Evolutionary conservation across 495 filamentous ascomycete species (phyloP).

Genomic region (Cudoniella acicularis): DNA sequence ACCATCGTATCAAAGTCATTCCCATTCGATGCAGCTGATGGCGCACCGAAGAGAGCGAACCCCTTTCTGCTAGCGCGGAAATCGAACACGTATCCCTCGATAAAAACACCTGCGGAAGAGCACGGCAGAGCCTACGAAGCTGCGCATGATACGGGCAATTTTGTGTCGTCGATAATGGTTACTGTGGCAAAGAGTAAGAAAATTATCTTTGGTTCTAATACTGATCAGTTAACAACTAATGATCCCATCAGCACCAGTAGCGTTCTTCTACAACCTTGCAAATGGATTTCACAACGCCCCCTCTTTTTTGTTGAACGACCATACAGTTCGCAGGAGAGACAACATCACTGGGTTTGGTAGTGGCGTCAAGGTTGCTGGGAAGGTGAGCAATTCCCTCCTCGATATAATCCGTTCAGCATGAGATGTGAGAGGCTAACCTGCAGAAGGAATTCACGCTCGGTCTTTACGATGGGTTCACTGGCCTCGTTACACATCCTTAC

Average conservation of each 20-base stretch:
- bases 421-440: not conserved
- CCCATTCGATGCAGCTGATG: not conserved
- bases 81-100: not conserved
- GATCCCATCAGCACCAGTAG: constrained; percentile 19
- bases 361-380: constrained; percentile 60
- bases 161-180: constrained; percentile 14
- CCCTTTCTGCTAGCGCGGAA: not conserved
- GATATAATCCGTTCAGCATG: not conserved
- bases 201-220: no score
- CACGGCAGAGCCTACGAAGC: constrained; percentile 22
- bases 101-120: not conserved
- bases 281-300: constrained; percentile 30
- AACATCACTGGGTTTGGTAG: constrained; percentile 65
- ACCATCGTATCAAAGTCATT: constrained; percentile 20
- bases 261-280: constrained; percentile 29
- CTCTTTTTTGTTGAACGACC: constrained; percentile 13
- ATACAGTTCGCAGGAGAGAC: constrained; percentile 37
- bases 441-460: constrained; percentile 59
- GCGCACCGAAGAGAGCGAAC: not conserved
- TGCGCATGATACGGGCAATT: constrained; percentile 18
- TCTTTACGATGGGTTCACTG: constrained; percentile 69
- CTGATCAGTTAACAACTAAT: no score
- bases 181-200: constrained; percentile 20
- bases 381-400: constrained; percentile 18
- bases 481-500: constrained; percentile 62